Evolutionary conservation across 2,329 filamentous ascomycete species (phyloP), one percentile per base, ranked within the genome.

Genomic region (Fusarium brachygibbosum): DNA sequence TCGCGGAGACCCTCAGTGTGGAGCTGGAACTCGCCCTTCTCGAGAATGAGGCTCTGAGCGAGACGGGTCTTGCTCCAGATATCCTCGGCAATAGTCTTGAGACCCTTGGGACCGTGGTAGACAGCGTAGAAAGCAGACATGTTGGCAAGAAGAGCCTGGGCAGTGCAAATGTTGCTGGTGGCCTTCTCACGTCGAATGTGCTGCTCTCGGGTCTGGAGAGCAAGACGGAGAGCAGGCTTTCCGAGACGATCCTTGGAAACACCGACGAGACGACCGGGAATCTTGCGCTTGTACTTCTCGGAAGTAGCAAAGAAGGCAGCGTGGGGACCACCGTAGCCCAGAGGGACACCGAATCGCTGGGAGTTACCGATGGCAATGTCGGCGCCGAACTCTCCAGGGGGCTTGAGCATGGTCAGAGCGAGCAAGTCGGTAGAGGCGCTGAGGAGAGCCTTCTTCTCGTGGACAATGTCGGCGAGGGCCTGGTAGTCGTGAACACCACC

Each of bases 171-270:
- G 78, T 98, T 98, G 84, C 94, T 97, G 3, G 95, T 98, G 2
- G 95, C 95, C 86, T 98, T 98, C 79, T 98, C 95, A 75, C 95
- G 89, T 69, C 95, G 88, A 78, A 98, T 98, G 79, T 98, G 95
- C 83, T 98, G 95, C 82, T 98, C 95, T 74, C 95, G 87, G 10
- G 95, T 98, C 82, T 98, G 94, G 49, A 98, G 83, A 21, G 94
- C 92, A 74, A 98, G 83, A 75, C 73, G 73, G 5, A 75, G 73
- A 19, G 73, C 73, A 17, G 68, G 90, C 69, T 93, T 89, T 5
- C 94, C 94, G 6, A 94, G 84, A 58, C 94, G 88, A 76, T 98
- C 94, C 79, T 97, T 97, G 42, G 94, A 97, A 6, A 97, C 86
- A 73, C 94, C 94, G 63, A 98, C 91, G 21, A 98, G 83, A 74